phyloP scores from a whole-genome alignment of 1,139 yeast species.

The Pichia inconspicua region DNA sequence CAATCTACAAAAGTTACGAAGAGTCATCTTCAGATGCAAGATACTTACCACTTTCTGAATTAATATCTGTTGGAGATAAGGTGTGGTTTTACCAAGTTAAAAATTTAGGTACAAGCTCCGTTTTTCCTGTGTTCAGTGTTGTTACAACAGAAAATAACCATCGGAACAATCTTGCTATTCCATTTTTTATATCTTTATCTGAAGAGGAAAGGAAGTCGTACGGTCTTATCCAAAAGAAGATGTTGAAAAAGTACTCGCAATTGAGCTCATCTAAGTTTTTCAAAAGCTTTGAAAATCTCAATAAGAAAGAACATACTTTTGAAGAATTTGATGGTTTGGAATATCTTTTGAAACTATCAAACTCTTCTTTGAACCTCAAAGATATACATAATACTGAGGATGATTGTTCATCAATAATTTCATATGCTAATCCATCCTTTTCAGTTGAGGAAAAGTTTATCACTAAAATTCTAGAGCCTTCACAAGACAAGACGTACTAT shows the following conservation, averaged over 20 bases:
- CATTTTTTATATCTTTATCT: constrained; percentile 56
- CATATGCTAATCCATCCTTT: constrained; percentile 45
- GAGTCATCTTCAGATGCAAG: constrained; percentile 47
- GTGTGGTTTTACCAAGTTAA: constrained; percentile 65
- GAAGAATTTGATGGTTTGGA: constrained; percentile 33
- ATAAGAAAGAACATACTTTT: constrained; percentile 23
- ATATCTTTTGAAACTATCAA: constrained; percentile 9
- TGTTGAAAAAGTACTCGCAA: constrained; percentile 39
- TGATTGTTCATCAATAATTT: constrained; percentile 41
- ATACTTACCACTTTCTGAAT: constrained; percentile 61
- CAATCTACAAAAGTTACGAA: constrained; percentile 65
- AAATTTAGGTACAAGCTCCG: constrained; percentile 35
- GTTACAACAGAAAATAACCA: constrained; percentile 34
- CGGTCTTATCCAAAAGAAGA: constrained; percentile 47
- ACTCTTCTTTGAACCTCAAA: background rate
- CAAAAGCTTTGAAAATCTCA: constrained; percentile 12
- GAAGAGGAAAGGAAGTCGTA: constrained; percentile 43
- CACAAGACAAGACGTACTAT: constrained; percentile 7
- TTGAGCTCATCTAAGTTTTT: constrained; percentile 32
- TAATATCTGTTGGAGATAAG: constrained; percentile 56
- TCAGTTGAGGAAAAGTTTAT: constrained; percentile 46
- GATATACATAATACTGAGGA: constrained; percentile 12
- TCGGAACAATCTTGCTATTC: constrained; percentile 49
- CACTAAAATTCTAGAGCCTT: constrained; percentile 34
- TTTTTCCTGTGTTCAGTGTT: constrained; percentile 65